Conservation (phyloP, 2,329 filamentous ascomycete species). For the Microcera coccophila region DNA sequence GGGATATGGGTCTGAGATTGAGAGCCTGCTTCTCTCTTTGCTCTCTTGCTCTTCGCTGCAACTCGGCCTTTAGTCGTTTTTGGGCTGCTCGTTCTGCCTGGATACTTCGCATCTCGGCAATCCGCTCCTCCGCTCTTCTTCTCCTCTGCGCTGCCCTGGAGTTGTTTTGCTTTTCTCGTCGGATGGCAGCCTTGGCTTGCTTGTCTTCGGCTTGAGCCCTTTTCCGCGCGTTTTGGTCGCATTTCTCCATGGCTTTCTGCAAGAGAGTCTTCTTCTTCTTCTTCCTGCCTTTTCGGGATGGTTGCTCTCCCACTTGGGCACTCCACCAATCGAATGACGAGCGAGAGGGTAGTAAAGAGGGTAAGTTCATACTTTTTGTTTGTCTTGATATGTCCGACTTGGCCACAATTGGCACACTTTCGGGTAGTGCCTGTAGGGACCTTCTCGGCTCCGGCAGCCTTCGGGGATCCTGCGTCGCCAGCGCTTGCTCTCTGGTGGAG, state of each 20-base stretch:
- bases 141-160: constrained; percentile 13
- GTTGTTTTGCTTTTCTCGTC: constrained; percentile 7
- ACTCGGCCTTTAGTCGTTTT: constrained; percentile 17
- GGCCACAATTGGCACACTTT: constrained; percentile 96
- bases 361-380: constrained; percentile 80
- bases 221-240: constrained; percentile 17
- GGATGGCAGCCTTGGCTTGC: constrained; percentile 11
- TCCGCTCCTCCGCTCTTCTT: constrained; percentile 15
- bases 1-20: constrained; percentile 17
- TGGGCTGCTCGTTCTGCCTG: constrained; percentile 14
- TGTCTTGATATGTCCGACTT: constrained; percentile 96
- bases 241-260: constrained; percentile 19
- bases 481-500: constrained; percentile 45
- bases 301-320: constrained; percentile 10
- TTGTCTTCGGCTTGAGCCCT: constrained; percentile 3
- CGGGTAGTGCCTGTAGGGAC: constrained; percentile 66
- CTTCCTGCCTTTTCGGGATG: constrained; percentile 13
- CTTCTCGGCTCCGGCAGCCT: constrained; percentile 43
- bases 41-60: constrained; percentile 13
- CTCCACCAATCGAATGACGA: constrained; percentile 34
- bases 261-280: constrained; percentile 17
- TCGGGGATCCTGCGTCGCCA: constrained; percentile 50
- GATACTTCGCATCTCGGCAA: constrained; percentile 12
- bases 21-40: constrained; percentile 10
- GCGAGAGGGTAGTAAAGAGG: constrained; percentile 26